Evolutionary conservation across 108 stramenopile species (phyloP), one percentile per base, ranked within the genome.

Genomic region (Nitzschia inconspicua): DNA sequence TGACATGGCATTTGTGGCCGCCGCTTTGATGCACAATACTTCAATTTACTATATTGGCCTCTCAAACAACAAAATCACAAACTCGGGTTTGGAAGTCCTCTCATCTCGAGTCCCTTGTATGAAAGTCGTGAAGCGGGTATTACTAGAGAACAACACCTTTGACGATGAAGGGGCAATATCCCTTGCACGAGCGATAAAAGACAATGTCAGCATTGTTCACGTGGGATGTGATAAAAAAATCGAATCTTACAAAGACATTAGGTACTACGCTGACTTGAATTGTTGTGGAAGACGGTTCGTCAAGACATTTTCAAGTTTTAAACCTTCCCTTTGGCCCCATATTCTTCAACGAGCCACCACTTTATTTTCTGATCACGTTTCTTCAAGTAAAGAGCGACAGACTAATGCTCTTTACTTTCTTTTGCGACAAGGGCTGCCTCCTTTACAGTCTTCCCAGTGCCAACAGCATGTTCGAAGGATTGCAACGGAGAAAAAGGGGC

Each of bases 1-100:
- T 8, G 56, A 57, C 35, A 58, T 66, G 66, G 53, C 66, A 0
- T 57, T 37, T 49, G 19, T 66, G 47, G 66, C 66, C 9, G 50
- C 66, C 5, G 55, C 66, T 5, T 37, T 66, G 46, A 50, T 31
- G 16, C 35, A 57, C 66, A 66, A 66, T 48, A 66, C 66, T 0
- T 55, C 53, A 19, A 57, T 66, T 34, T 31, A 47, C 16, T 48
- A 49, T 35, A 24, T 66, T 32, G 56, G 47, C 26, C 16, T 66
- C 36, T 27, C 25, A 1, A 30, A 37, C 9, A 66, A 66, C 34
- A 20, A 37, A 23, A 57, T 66, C 20, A 28, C 47, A 16, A 44
- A 57, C 34, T 31, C 44, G 7, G 66, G 55, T 11, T n/a, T 57
- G 29, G 47, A 44, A 20, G 58, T 66, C 30, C 44, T 66, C 31